These are phyloP conservation scores for Thelonectria discophora DNA, from an alignment of 2,329 filamentous ascomycete species.

Conservation along the genomic window DNA sequence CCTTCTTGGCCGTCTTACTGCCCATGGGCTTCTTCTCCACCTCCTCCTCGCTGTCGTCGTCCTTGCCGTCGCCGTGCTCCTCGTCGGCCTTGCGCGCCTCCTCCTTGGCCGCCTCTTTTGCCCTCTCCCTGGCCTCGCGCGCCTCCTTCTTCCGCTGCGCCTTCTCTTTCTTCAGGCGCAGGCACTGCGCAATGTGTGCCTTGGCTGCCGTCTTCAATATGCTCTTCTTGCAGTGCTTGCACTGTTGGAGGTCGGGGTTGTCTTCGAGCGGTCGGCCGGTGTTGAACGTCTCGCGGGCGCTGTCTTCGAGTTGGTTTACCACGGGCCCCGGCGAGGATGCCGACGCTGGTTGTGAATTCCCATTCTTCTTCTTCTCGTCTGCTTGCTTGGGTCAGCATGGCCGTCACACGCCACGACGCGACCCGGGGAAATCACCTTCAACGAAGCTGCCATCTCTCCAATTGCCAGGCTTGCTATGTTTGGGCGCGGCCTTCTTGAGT, in stretches of 20 bases:
- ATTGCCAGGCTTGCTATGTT: conserved; percentile 72
- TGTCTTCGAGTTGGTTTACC: conserved; percentile 77
- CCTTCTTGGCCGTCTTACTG: conserved; percentile 66
- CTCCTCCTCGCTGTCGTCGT: conserved; percentile 58
- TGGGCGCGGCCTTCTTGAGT: conserved; percentile 69
- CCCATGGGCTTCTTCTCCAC: conserved; percentile 53
- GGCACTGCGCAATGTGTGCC: conserved; percentile 82
- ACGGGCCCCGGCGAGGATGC: conserved; percentile 63
- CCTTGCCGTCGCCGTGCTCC: conserved; percentile 58
- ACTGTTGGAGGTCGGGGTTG: conserved; percentile 79
- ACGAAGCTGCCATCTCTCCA: conserved; percentile 74
- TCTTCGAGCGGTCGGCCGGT: conserved; percentile 86
- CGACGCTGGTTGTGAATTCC: conserved; percentile 52
- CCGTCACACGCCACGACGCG: conserved; percentile 15
- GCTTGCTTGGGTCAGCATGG: conserved; percentile 17
- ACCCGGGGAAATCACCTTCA: conserved; percentile 59
- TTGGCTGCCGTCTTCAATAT: conserved; percentile 79
- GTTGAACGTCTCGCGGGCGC: conserved; percentile 79
- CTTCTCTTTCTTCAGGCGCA: conserved; percentile 86
- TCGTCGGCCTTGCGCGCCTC: conserved; percentile 62
- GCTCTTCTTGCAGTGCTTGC: conserved; percentile 94
- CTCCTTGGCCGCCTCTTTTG: conserved; percentile 68
- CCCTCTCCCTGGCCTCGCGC: conserved; percentile 73
- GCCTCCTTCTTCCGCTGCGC: conserved; percentile 80
- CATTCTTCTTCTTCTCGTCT: conserved; percentile 66